Evolutionary conservation across 768 basidiomycete species (phyloP).

Genomic region (Stropharia rugosoannulata): DNA sequence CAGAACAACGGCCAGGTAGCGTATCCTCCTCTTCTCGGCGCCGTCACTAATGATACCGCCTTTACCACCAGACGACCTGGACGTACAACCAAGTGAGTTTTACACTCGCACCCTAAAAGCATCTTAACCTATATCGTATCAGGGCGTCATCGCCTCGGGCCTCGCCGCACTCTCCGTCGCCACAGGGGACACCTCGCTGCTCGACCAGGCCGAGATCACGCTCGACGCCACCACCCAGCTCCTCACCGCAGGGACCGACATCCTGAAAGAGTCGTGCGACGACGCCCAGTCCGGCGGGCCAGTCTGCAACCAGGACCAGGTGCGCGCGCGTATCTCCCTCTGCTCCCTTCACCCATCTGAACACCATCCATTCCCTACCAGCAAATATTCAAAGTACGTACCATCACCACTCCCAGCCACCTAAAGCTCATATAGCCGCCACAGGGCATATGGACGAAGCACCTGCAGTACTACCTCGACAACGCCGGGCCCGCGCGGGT

Average conservation of each 20-base stretch:
- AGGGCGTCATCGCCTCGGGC: constrained; percentile 58
- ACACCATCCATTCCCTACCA: constrained; percentile 9
- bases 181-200: constrained; percentile 34
- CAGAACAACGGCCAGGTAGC: constrained; percentile 43
- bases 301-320: constrained; percentile 47
- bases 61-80: constrained; percentile 52
- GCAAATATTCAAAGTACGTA: constrained; percentile 44
- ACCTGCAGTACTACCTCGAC: constrained; percentile 50
- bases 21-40: background rate
- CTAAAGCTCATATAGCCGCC: background rate
- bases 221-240: constrained; percentile 47
- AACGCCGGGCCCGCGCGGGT: constrained; percentile 38
- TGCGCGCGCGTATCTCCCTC: constrained; percentile 9
- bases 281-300: constrained; percentile 35
- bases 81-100: constrained; percentile 52
- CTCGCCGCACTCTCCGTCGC: constrained; percentile 44
- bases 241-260: constrained; percentile 34
- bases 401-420: background rate
- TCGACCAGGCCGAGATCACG: constrained; percentile 50
- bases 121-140: background rate
- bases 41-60: too few species aligned
- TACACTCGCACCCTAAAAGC: background rate
- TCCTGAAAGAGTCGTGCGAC: constrained; percentile 55
- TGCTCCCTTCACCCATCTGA: background rate
- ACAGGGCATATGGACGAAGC: constrained; percentile 53